phyloP scores from a whole-genome alignment of 2,329 filamentous ascomycete genomes.

The Lasiodiplodia sp. region DNA sequence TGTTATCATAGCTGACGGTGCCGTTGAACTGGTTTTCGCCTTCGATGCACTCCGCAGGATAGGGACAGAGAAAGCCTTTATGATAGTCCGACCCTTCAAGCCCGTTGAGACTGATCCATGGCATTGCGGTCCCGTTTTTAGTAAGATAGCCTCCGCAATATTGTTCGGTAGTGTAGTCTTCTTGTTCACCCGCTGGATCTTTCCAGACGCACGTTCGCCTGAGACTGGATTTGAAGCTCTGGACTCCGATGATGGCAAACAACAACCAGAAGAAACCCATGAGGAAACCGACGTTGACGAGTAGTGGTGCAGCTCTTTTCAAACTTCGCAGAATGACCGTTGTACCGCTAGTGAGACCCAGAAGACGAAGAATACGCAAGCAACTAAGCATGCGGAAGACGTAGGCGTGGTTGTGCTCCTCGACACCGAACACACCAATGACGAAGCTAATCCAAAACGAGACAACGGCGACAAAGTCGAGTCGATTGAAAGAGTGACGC shows the following conservation, averaged over 20 bases:
- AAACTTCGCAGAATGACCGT: conserved; percentile 92
- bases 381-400: conserved; percentile 97
- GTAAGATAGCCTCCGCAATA: conserved; percentile 88
- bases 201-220: conserved; percentile 59
- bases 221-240: conserved; percentile 76
- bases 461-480: conserved; percentile 94
- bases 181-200: conserved; percentile 57
- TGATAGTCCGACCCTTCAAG: conserved; percentile 58
- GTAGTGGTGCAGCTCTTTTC: conserved; percentile 90
- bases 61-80: conserved; percentile 90
- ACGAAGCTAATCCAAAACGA: conserved; percentile 92
- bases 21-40: conserved; percentile 79
- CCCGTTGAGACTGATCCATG: conserved; percentile 70
- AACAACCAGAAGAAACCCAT: conserved; percentile 97
- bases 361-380: conserved; percentile 87
- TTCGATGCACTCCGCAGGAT: conserved; percentile 82
- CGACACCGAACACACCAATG: conserved; percentile 73
- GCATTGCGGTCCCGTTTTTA: conserved; percentile 63
- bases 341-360: conserved; percentile 91
- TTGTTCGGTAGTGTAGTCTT: conserved; percentile 67
- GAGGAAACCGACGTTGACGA: conserved; percentile 91
- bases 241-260: conserved; percentile 95
- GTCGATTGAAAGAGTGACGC: conserved; percentile 91
- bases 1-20: conserved; percentile 95
- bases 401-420: conserved; percentile 76